Base-by-base conservation (phyloP, 2,329 filamentous ascomycete species). In the Aspergillus aculeatinus region DNA sequence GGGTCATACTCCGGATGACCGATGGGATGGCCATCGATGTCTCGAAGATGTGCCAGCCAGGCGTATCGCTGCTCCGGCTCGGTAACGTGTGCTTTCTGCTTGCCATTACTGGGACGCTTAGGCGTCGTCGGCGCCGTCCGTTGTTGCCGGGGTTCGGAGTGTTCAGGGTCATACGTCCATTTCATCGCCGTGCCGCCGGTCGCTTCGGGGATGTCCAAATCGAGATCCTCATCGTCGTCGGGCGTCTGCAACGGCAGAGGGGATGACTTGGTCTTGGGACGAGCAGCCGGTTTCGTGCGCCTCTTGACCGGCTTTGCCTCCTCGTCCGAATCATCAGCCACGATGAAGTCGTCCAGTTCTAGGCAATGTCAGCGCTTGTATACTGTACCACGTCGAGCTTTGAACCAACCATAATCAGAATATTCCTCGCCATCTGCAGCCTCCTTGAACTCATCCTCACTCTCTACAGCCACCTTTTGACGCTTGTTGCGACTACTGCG, bases 1-100 rank as follows among this genome's bases (percentile, higher is more conserved):
- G 92, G 91, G 69, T 99, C 93, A 68, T 94, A 96, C 59, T 99
- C 94, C 0, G 93, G 89, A 74, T 97, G 87, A 10, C 85, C 88
- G 0, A 86, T 85, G 0, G 88, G 84, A 69, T 96, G 88, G 55
- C 88, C 87, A 69, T 98, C 92, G 52, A 92, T 91, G 74, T 99
- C 95, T 66, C 84, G 81, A 60, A 95, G 84, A 61, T 93, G 89
- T 54, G 92, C 93, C 57, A 99, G 83, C 95, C 95, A 99, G 12
- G 90, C 78, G 71, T 99, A 96, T 62, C 95, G 85, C 58, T 94
- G 83, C 64, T 96, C 91, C 1, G 93, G 92, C 50, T 96, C 92
- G 42, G 85, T 89, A 31, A 86, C 87, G 71, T 93, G 87, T 4
- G 91, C 91, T 72, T 95, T 96, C 65, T 79, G 74, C 63, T 84